A percentile compares a stretch with the other conserved stretches of the same genome.
Evolutionary conservation across 345 rosid species (phyloP).

Genomic region (Ailanthus altissimus): DNA sequence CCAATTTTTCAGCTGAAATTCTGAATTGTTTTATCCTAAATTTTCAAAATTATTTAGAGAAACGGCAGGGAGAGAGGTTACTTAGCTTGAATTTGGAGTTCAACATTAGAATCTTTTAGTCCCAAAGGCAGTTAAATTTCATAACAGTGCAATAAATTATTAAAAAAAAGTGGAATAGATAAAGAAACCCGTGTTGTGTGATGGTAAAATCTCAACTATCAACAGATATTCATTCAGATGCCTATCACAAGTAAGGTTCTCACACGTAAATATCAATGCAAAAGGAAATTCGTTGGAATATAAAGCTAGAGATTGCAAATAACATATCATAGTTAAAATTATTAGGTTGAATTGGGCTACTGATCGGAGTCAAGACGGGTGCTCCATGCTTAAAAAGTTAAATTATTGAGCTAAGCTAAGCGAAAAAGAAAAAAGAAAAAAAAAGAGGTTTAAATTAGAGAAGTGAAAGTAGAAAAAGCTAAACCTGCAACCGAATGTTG

Average conservation of each 20-base stretch:
- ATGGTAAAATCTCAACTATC: not conserved
- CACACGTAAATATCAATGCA: too few relatives aligned
- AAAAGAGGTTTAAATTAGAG: not conserved
- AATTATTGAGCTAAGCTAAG: not conserved
- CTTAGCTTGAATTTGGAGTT: not conserved
- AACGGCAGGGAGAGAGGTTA: not conserved
- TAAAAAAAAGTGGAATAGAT: not conserved
- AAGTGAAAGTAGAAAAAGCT: not conserved
- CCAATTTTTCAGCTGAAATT: not conserved
- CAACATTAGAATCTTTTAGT: not conserved
- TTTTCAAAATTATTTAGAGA: not conserved
- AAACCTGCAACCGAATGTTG: constrained; percentile 73
- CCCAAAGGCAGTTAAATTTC: not conserved
- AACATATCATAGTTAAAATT: not conserved
- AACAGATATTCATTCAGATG: not conserved
- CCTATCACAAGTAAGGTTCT: not conserved
- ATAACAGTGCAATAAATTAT: not conserved
- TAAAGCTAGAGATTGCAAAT: not conserved
- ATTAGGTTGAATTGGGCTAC: not conserved
- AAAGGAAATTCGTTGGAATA: too few relatives aligned
- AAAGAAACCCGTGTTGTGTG: not conserved
- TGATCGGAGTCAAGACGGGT: not conserved
- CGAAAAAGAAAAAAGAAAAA: not conserved
- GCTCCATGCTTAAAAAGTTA: not conserved
- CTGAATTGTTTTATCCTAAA: not conserved